phyloP scores from a whole-genome alignment of 2,329 filamentous ascomycete species.

The Neopestalotiopsis clavispora region DNA sequence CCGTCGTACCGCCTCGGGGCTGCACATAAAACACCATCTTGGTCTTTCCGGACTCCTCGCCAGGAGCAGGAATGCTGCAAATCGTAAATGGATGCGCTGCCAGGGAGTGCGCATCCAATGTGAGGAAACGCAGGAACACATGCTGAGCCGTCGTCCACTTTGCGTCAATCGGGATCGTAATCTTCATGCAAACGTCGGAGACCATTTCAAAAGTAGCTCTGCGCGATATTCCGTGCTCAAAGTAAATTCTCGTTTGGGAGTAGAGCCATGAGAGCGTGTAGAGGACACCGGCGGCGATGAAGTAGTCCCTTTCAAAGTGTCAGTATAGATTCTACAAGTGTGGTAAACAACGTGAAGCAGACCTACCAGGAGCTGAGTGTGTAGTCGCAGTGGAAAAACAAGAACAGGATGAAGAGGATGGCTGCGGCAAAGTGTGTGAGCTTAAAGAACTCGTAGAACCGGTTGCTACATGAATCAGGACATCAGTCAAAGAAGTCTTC shows the following conservation, averaged over 20 bases:
- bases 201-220: conserved; percentile 46
- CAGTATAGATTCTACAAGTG: not conserved
- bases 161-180: conserved; percentile 48
- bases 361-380: conserved; percentile 55
- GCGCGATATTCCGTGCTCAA: conserved; percentile 53
- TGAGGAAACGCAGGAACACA: conserved; percentile 57
- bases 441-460: conserved; percentile 67
- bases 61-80: conserved; percentile 47
- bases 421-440: conserved; percentile 57
- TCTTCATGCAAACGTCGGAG: conserved; percentile 44
- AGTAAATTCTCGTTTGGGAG: conserved; percentile 49
- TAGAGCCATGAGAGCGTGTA: conserved; percentile 54
- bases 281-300: conserved; percentile 59
- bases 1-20: conserved; percentile 54
- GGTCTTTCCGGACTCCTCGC: conserved; percentile 25
- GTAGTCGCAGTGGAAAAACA: conserved; percentile 66
- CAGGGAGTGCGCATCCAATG: conserved; percentile 45
- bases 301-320: conserved; percentile 55
- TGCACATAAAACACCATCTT: conserved; percentile 60
- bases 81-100: conserved; percentile 61
- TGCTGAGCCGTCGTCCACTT: conserved; percentile 59
- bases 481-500: not conserved
- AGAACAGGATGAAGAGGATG: conserved; percentile 59
- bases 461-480: conserved; percentile 42
- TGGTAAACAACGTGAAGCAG: not conserved